phyloP scores from a whole-genome alignment of 2,329 filamentous ascomycete genomes.

The Aspergillus sergii region DNA sequence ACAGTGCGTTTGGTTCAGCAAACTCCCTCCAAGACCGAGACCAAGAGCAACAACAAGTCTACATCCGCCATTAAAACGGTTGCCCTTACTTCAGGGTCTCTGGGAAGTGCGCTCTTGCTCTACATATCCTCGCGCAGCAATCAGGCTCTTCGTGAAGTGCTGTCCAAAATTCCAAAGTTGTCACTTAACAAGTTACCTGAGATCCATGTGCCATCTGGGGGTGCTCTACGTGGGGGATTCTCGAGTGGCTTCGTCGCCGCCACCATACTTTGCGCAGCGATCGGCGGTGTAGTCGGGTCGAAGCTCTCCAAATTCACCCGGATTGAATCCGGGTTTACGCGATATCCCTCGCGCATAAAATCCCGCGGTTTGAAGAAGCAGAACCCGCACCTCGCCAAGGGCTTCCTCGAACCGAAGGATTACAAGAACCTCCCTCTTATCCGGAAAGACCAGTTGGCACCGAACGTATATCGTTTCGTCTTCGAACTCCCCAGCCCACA shows the following conservation, averaged over 20 bases:
- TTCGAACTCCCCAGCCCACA: slow-evolving; percentile 52
- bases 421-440: slow-evolving; percentile 53
- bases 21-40: not conserved
- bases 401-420: slow-evolving; percentile 53
- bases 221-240: slow-evolving; percentile 16
- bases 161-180: not conserved
- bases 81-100: slow-evolving; percentile 3
- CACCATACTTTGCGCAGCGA: slow-evolving; percentile 12
- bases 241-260: slow-evolving; percentile 25
- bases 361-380: slow-evolving; percentile 39
- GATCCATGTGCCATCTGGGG: not conserved
- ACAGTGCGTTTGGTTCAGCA: slow-evolving; percentile 24
- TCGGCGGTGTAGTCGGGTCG: slow-evolving; percentile 13
- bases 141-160: not conserved
- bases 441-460: slow-evolving; percentile 23
- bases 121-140: not conserved
- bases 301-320: slow-evolving; percentile 22
- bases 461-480: slow-evolving; percentile 45
- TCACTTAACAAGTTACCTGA: not conserved
- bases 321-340: slow-evolving; percentile 28
- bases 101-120: not conserved
- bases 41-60: not conserved
- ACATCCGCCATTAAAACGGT: slow-evolving; percentile 1
- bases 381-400: slow-evolving; percentile 45
- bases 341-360: slow-evolving; percentile 40